Conservation (phyloP, 2,329 filamentous ascomycete species). For the Aspergillus proliferans region DNA sequence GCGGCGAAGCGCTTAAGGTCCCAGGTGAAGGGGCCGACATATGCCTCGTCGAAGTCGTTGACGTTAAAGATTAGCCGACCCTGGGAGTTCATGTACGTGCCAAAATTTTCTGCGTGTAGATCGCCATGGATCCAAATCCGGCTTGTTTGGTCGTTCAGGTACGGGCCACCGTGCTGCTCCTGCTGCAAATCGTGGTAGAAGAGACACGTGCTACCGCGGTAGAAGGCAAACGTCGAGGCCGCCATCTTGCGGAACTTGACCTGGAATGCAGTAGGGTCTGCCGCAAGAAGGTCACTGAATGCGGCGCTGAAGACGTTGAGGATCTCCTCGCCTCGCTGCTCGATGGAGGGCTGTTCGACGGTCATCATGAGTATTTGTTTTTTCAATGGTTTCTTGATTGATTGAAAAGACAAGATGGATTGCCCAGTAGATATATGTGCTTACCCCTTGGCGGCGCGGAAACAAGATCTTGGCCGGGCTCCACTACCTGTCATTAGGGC, state of each 20-base stretch:
- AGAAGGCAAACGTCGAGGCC: slow-evolving; percentile 15
- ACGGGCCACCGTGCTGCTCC: slow-evolving; percentile 4
- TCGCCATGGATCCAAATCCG: slow-evolving; percentile 15
- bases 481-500: no score
- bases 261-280: slow-evolving; percentile 7
- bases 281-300: slow-evolving; percentile 9
- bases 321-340: slow-evolving; percentile 12
- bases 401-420: no score
- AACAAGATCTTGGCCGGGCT: no score
- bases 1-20: slow-evolving; percentile 15
- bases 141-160: slow-evolving; percentile 8
- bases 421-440: no score
- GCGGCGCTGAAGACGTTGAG: slow-evolving; percentile 11
- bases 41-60: slow-evolving; percentile 16
- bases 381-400: no score
- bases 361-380: no score
- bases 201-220: slow-evolving; percentile 12
- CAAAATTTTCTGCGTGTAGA: slow-evolving; percentile 16
- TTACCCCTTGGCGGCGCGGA: no score
- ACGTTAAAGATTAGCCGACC: slow-evolving; percentile 16
- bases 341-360: background rate
- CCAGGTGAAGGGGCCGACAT: slow-evolving; percentile 15
- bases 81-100: slow-evolving; percentile 15
- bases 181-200: slow-evolving; percentile 12
- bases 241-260: slow-evolving; percentile 16